These are phyloP conservation scores for Dentipellis fragilis DNA, from an alignment of 768 basidiomycete species.

Conservation along the genomic window DNA sequence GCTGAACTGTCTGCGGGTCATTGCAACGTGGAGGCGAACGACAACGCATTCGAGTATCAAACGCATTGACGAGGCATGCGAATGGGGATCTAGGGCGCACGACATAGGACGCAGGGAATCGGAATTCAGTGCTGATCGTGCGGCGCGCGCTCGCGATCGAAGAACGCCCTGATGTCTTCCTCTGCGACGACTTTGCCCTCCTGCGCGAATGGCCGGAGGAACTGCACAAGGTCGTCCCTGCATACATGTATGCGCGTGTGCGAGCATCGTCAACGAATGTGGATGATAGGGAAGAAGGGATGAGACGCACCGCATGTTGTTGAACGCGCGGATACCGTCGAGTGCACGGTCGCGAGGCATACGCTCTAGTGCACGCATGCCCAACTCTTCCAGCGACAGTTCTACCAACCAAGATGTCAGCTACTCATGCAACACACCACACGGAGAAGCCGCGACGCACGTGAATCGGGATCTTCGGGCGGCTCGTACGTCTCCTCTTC, in stretches of 20 bases:
- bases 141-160: slow-evolving; percentile 27
- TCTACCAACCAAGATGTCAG: slow-evolving; percentile 26
- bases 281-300: not conserved
- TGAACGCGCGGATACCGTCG: slow-evolving; percentile 78
- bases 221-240: slow-evolving; percentile 63
- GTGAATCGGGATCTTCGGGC: slow-evolving; percentile 79
- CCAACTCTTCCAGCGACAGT: slow-evolving; percentile 74
- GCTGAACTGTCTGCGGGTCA: too few species aligned
- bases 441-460: slow-evolving; percentile 24
- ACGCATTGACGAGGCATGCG: too few species aligned
- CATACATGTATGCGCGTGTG: not conserved
- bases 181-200: slow-evolving; percentile 67
- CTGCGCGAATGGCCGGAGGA: slow-evolving; percentile 71
- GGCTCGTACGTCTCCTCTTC: slow-evolving; percentile 82
- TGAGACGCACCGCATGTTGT: slow-evolving; percentile 60
- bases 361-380: slow-evolving; percentile 63
- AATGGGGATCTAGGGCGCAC: too few species aligned
- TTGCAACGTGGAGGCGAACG: too few species aligned
- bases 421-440: not conserved
- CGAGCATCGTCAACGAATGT: not conserved
- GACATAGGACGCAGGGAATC: too few species aligned
- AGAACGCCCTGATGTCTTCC: slow-evolving; percentile 59
- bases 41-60: too few species aligned
- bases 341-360: slow-evolving; percentile 75
- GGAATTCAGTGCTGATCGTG: not conserved